Base-by-base conservation (phyloP, 2,329 filamentous ascomycete genomes). In the Colletotrichum limetticola region DNA sequence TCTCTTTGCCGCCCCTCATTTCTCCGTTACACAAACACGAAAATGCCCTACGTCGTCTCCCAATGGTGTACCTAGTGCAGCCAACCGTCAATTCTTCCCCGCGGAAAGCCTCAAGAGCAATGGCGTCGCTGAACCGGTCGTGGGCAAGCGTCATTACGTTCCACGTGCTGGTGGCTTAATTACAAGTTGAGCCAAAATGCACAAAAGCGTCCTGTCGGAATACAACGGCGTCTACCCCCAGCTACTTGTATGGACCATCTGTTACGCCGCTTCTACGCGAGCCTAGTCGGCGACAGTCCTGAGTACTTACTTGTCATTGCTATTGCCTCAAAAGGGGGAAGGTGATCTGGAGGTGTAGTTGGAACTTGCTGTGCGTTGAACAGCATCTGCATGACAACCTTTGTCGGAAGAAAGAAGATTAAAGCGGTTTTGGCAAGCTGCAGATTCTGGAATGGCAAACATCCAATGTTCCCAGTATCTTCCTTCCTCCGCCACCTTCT, bases 381-480 rank as follows among this genome's bases (percentile, higher is more conserved):
- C 55, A 30, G 26, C 28, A 26, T 24, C 66, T 42, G 66, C 57
- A 28, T 56, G 19, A 42, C 32, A 6, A 3, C 42, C n/a, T 68
- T 28, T 42, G 49, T 46, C 42, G 24, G 56, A 42, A 28, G n/a
- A 59, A 6, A 66, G 32, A 61, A 37, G 12, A 24, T 49, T 6
- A 49, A 4, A 53, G 30, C 53, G 55, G 42, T 55, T 57, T 60
- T 32, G 37, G 62, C 59, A 42, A 59, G 42, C 26, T 42, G 57
- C 62, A 66, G 46, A 67, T 26, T 66, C 62, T 67, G 35, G 46
- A 16, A 42, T 42, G 62, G 24, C 55, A 46, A 30, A 42, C 37
- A 32, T 60, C 32, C 32, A 35, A 16, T 55, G 28, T 24, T 24
- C 37, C 60, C 37, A 52, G 66, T 42, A 30, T 66, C 59, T 68